A percentile compares a stretch with the other conserved stretches of the same genome.
Evolutionary conservation across 192 early-diverging fungal species (phyloP).

Genomic region (Linnemannia exigua): DNA sequence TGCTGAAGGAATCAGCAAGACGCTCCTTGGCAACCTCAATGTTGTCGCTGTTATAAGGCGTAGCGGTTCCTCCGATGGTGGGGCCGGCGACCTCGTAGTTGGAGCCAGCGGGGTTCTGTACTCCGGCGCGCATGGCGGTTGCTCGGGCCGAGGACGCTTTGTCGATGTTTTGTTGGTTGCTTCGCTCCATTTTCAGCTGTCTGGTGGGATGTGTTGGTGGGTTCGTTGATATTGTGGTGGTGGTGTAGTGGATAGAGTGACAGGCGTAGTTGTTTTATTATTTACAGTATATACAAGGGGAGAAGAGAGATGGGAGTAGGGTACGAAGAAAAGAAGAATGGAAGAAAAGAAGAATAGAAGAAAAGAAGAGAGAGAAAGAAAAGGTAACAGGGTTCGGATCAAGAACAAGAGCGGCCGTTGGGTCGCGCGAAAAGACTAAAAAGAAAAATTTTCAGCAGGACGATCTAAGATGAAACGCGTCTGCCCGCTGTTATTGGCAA

Average conservation of each 20-base stretch:
- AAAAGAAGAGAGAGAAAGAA: not conserved
- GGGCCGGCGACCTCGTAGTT: slow-evolving; percentile 25
- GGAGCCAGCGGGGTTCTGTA: not conserved
- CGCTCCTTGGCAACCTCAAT: slow-evolving; percentile 32
- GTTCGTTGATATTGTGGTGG: slow-evolving; percentile 19
- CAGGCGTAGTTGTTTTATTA: slow-evolving; percentile 13
- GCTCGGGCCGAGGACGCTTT: not conserved
- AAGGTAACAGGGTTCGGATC: too few relatives aligned
- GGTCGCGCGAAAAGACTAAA: not conserved
- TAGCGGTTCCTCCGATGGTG: slow-evolving; percentile 26
- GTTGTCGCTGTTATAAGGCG: slow-evolving; percentile 8
- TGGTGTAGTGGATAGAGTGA: not conserved
- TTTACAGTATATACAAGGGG: slow-evolving; percentile 32
- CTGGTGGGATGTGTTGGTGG: not conserved
- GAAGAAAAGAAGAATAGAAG: not conserved
- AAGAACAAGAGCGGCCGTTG: too few relatives aligned
- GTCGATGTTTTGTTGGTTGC: slow-evolving; percentile 14
- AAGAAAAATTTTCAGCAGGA: not conserved
- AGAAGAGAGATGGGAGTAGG: not conserved
- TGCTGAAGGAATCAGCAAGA: not conserved
- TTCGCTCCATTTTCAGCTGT: slow-evolving; percentile 20
- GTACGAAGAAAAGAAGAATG: not conserved
- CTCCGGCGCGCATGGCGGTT: slow-evolving; percentile 9
- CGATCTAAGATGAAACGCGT: not conserved
- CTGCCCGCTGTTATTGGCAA: not conserved